Evolutionary conservation across 164 flowering plant genomes (phyloP), one percentile per base, ranked within the genome.

Genomic region (Chimonanthus salicifolius): DNA sequence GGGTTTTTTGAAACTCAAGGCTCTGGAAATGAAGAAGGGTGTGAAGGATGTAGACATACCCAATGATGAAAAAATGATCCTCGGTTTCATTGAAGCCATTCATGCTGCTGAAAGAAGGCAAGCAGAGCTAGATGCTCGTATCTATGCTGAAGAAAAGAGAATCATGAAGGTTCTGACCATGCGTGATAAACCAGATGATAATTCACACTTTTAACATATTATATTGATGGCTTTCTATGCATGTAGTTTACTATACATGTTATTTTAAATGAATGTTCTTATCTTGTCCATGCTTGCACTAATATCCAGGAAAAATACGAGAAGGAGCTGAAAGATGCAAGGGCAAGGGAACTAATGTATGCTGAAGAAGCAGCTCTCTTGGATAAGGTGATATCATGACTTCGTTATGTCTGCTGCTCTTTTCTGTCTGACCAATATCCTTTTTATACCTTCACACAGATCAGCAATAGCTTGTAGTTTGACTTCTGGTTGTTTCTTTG

Each of bases 71-170:
- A 89, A 87, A 65, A 63, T 90, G 79, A 83, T 94, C 77, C 80
- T 96, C 76, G 97, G 91, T 83, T 88, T 96, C 82, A 75, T 96
- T 75, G 83, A 94, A 85, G 97, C 92, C 72, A 89, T 94, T 77
- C 99, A 96, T 82, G 89, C 89, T 51, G 99, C 98, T 83, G 98
- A 96, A 74, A 74, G 83, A 72, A 84, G 88, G 82, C 99, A 94
- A 79, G 92, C 94, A 70, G 95, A 90, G 72, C 75, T 88, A 72
- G 99, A 94, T 87, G 92, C 94, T 69, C 88, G 76, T 20, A 76
- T 74, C 65, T 91, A 84, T 78, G 70, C 84, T 77, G 91, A 94
- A 79, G 95, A 96, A 77, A 90, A 84, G 87, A 86, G 85, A 77
- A 76, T 51, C 20, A 72, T 96, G 83, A 91, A 94, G 97, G 99